Conservation (phyloP, 495 filamentous ascomycete genomes). For the Poronia punctata region DNA sequence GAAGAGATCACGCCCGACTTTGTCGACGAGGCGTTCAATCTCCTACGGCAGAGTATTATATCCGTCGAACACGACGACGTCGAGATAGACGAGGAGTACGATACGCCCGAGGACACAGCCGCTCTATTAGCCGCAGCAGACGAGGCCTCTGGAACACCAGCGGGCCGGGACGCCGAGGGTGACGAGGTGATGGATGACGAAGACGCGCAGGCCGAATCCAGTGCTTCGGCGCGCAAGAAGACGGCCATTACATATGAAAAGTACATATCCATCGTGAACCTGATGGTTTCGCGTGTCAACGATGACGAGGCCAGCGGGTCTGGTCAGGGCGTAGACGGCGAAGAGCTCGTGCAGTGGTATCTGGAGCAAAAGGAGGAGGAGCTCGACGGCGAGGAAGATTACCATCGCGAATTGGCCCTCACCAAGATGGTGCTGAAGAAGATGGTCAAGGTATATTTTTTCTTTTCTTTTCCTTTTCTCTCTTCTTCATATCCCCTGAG, state of each 20-base stretch:
- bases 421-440: slow-evolving; percentile 87
- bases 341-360: slow-evolving; percentile 85
- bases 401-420: slow-evolving; percentile 66
- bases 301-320: slow-evolving; percentile 64
- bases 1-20: slow-evolving; percentile 80
- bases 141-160: slow-evolving; percentile 32
- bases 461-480: background rate
- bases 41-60: slow-evolving; percentile 90
- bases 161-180: slow-evolving; percentile 48
- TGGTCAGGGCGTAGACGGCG: slow-evolving; percentile 85
- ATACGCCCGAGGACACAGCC: slow-evolving; percentile 31
- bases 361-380: slow-evolving; percentile 88
- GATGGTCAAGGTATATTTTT: slow-evolving; percentile 80
- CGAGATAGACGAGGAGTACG: slow-evolving; percentile 82
- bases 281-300: slow-evolving; percentile 66
- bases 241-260: slow-evolving; percentile 94
- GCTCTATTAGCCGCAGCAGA: slow-evolving; percentile 32
- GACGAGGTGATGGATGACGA: slow-evolving; percentile 64
- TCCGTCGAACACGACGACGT: slow-evolving; percentile 97
- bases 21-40: slow-evolving; percentile 82
- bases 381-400: slow-evolving; percentile 69
- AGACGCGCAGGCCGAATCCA: slow-evolving; percentile 36
- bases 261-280: slow-evolving; percentile 83
- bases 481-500: background rate
- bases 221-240: slow-evolving; percentile 49